Evolutionary conservation across 352 stramenopile species (phyloP).

Genomic region (Globisporangium ultimum): DNA sequence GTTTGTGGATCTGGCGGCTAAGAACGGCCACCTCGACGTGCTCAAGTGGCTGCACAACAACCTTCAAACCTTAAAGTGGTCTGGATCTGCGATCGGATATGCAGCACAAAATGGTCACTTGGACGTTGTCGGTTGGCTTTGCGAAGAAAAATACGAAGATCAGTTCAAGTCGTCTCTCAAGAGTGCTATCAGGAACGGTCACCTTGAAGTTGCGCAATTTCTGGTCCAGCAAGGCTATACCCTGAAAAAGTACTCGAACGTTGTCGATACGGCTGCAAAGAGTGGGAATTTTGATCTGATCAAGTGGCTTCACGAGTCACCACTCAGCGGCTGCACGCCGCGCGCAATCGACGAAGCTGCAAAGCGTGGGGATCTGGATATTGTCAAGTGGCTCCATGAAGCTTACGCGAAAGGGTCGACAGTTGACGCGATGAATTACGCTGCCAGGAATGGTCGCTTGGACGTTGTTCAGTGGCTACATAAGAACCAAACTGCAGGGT

Average conservation of each 20-base stretch:
- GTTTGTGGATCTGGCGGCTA: conserved; percentile 3
- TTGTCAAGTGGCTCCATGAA: conserved; percentile 1
- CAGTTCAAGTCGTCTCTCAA: no score
- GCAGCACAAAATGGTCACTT: conserved; percentile 1
- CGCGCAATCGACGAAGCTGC: not conserved
- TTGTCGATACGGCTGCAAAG: not conserved
- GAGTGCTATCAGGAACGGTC: not conserved
- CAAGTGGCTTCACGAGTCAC: not conserved
- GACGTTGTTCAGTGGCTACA: not conserved
- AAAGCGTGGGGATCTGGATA: not conserved
- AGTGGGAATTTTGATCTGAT: not conserved
- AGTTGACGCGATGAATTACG: not conserved
- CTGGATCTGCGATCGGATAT: no score
- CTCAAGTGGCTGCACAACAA: conserved; percentile 4
- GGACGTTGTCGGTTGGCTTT: not conserved
- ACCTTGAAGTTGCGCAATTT: not conserved
- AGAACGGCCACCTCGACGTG: conserved; percentile 2
- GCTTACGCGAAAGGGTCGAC: not conserved
- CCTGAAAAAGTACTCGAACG: not conserved
- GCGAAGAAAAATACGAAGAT: no score
- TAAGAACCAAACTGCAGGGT: not conserved
- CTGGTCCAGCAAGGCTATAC: no score
- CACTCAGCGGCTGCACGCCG: not conserved
- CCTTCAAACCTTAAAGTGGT: no score
- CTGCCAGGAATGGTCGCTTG: not conserved